Conservation (phyloP, 2,329 filamentous ascomycete species). For the Trichoderma asperellum region DNA sequence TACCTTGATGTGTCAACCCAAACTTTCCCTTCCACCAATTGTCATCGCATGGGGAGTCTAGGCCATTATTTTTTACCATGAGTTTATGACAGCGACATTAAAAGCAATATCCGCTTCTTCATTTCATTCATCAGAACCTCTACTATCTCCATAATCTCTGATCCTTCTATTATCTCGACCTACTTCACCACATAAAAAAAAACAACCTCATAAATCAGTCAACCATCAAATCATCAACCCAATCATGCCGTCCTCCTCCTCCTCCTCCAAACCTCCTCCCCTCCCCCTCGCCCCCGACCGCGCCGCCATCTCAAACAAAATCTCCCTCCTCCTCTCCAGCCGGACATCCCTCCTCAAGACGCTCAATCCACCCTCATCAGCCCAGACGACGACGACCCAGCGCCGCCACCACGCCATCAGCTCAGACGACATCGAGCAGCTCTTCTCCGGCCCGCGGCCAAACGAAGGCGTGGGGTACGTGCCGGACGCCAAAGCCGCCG, state of each 20-base stretch:
- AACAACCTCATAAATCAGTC: neutral
- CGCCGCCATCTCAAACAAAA: slow-evolving; percentile 48
- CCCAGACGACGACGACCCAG: neutral
- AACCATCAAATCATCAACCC: neutral
- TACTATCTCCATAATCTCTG: neutral
- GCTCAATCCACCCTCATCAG: slow-evolving; percentile 36
- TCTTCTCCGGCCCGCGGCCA: slow-evolving; percentile 34
- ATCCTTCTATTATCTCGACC: neutral
- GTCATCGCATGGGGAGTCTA: neutral
- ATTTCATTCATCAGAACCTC: neutral
- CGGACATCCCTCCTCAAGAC: slow-evolving; percentile 42
- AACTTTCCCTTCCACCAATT: neutral
- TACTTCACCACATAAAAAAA: neutral
- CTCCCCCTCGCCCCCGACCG: slow-evolving; percentile 46
- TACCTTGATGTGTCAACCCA: neutral
- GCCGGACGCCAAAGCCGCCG: slow-evolving; percentile 34
- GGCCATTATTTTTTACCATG: neutral
- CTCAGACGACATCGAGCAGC: slow-evolving; percentile 37
- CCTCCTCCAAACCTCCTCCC: slow-evolving; percentile 29
- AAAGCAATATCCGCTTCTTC: neutral
- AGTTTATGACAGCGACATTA: neutral
- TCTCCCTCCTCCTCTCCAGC: slow-evolving; percentile 46
- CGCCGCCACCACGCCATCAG: slow-evolving; percentile 24
- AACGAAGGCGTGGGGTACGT: slow-evolving; percentile 51
- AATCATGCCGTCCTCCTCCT: slow-evolving; percentile 9